Conservation (phyloP, 768 basidiomycete genomes). For the Cyathus striatus region DNA sequence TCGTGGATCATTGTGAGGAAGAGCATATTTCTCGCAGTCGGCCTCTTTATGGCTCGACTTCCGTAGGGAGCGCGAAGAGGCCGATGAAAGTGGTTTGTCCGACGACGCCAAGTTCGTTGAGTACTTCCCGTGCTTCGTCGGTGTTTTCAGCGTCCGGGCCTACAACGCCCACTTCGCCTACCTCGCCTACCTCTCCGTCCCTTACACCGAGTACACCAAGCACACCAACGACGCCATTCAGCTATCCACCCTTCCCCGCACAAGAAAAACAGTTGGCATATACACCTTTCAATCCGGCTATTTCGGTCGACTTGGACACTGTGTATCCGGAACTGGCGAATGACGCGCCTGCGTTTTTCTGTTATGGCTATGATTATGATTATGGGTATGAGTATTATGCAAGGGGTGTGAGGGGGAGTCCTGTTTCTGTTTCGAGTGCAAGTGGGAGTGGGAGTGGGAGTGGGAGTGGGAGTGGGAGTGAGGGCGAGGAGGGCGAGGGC, state of each 20-base stretch:
- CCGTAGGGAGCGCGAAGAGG: neutral
- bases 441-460: no score
- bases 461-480: no score
- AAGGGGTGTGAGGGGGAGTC: no score
- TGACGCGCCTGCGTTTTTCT: neutral
- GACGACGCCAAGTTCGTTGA: constrained; percentile 6
- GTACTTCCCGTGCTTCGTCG: constrained; percentile 4
- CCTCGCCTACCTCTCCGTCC: neutral
- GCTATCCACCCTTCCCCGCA: neutral
- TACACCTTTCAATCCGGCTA: constrained; percentile 11
- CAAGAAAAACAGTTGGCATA: neutral
- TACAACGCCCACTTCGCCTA: neutral
- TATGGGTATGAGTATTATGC: neutral
- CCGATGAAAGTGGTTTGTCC: constrained; percentile 3
- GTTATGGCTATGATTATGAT: neutral
- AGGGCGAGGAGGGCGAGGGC: no score
- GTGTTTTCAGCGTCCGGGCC: constrained; percentile 4
- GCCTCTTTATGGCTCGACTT: no score
- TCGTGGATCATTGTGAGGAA: constrained; percentile 48
- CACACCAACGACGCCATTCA: neutral
- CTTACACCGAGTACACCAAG: constrained; percentile 4
- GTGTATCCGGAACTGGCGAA: constrained; percentile 7
- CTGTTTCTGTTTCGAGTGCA: no score
- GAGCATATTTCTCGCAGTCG: constrained; percentile 5
- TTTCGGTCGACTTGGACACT: constrained; percentile 9